These are phyloP conservation scores for Thuidium tamariscinum DNA, from an alignment of 225 moss, liverwort and hornwort genomes.

Conservation along the genomic window DNA sequence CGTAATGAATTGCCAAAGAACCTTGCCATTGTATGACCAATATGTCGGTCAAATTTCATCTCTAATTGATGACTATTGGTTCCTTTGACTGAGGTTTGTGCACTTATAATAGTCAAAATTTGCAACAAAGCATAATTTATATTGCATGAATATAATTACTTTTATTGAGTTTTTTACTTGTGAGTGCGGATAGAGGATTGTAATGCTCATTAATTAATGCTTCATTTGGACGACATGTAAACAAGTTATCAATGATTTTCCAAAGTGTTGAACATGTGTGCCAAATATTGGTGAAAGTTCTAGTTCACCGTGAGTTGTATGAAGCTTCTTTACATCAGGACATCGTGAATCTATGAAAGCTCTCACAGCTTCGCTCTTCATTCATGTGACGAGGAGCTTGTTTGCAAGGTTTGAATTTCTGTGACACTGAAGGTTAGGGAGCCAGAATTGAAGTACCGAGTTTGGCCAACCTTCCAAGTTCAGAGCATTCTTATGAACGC, in stretches of 20 bases:
- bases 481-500: no score
- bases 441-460: background rate
- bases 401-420: background rate
- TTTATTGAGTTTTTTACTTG: background rate
- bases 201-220: no score
- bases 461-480: no score
- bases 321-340: background rate
- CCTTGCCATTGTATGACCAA: no score
- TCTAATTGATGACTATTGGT: no score
- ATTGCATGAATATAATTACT: background rate
- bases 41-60: no score
- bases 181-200: background rate
- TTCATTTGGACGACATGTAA: background rate
- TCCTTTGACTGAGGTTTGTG: background rate
- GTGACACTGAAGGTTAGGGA: background rate
- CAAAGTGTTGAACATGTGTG: background rate
- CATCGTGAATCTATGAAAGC: background rate
- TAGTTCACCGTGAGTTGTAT: background rate
- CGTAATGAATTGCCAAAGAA: no score
- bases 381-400: background rate
- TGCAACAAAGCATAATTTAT: background rate
- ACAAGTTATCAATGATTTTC: background rate
- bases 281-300: background rate
- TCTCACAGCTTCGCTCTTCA: background rate
- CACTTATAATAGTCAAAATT: background rate